Evolutionary conservation across 2,329 filamentous ascomycete genomes (phyloP).

Genomic region (Stromatinia cepivora): DNA sequence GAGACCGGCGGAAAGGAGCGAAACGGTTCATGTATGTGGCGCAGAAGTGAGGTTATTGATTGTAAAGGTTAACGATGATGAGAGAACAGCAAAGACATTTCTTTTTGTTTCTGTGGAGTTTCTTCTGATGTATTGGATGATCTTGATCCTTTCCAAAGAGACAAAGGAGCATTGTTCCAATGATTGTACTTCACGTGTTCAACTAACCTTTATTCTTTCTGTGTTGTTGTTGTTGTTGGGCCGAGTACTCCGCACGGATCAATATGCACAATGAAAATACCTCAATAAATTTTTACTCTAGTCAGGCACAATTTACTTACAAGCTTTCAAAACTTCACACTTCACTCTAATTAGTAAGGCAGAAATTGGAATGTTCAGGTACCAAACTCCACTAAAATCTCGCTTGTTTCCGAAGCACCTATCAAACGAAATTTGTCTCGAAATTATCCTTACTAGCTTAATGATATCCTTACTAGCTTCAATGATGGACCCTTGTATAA

Average conservation of each 20-base stretch:
- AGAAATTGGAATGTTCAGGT: conserved; percentile 9
- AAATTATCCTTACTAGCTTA: not conserved
- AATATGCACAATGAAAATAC: not conserved
- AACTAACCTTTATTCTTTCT: not conserved
- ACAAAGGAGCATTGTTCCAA: not conserved
- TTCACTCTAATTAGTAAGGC: not conserved
- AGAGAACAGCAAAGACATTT: not conserved
- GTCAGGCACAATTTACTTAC: not conserved
- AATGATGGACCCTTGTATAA: not conserved
- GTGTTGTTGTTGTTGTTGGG: not conserved
- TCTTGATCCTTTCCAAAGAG: not conserved
- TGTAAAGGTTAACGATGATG: not conserved
- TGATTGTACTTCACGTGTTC: not conserved
- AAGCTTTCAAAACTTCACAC: no score
- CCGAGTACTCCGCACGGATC: not conserved
- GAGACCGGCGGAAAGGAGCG: not conserved
- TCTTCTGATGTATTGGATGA: not conserved
- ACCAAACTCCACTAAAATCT: not conserved
- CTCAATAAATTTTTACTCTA: not conserved
- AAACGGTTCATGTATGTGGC: not conserved
- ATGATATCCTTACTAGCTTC: no score
- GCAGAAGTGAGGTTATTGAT: not conserved
- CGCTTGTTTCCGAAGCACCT: conserved; percentile 7
- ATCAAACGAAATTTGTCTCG: conserved; percentile 10
- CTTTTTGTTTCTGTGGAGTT: not conserved